phyloP scores from a whole-genome alignment of 306 rosid species.

The Adenanthera pavonina region DNA sequence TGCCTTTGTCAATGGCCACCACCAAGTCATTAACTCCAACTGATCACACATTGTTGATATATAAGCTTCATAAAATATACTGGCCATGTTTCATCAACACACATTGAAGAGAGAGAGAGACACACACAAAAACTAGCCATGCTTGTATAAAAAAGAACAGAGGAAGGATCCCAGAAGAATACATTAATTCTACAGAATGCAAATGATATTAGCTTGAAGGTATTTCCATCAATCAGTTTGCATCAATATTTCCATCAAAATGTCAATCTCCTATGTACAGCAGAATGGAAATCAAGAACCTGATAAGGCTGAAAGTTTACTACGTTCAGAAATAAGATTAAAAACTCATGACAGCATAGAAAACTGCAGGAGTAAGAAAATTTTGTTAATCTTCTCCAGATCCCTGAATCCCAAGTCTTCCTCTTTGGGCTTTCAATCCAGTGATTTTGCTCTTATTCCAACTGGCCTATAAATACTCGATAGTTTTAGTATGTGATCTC shows the following conservation, averaged over 20 bases:
- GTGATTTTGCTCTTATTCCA: background rate
- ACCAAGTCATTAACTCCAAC: conserved; percentile 10
- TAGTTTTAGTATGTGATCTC: background rate
- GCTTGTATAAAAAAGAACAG: background rate
- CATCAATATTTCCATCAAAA: background rate
- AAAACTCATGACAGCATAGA: background rate
- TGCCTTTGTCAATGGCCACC: background rate
- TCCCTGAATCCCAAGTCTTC: background rate
- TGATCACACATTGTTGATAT: background rate
- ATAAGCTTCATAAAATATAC: background rate
- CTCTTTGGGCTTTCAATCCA: background rate
- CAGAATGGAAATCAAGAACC: background rate
- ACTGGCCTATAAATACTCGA: background rate
- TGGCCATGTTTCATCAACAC: background rate
- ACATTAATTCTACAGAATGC: background rate
- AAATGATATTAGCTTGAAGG: background rate
- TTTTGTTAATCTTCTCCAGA: too few relatives aligned
- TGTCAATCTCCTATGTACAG: background rate
- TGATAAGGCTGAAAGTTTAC: background rate
- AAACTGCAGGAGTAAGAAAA: background rate
- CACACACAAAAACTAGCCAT: too few relatives aligned
- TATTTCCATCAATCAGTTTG: too few relatives aligned
- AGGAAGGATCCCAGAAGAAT: background rate
- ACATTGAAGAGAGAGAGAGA: too few relatives aligned
- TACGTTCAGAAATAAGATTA: background rate